Base-by-base conservation (phyloP, 2,329 filamentous ascomycete genomes). In the Aureobasidium lini region DNA sequence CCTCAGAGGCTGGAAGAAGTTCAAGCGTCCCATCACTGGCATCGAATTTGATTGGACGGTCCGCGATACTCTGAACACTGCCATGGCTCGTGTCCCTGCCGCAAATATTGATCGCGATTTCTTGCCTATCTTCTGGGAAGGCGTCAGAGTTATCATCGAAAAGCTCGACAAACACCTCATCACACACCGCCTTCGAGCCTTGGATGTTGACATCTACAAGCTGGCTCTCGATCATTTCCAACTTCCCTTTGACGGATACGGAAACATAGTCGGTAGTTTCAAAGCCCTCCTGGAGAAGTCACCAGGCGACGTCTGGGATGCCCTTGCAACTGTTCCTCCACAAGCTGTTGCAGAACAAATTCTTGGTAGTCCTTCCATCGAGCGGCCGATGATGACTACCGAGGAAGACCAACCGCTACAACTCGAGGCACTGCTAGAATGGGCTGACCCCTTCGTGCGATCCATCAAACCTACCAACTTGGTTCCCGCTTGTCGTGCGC, bases 11-110 rank as follows among this genome's bases (percentile, higher is more conserved):
- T 92, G 88, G 83, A 78, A 79, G n/a, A 83, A 81, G 40, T 82
- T 88, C 63, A 79, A 81, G 49, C 79, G 83, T 11, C 77, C 80
- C 18, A 80, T 95, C 53, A 84, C 86, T 0, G 77, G 81, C 9
- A 80, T 84, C 37, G 88, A 94, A 64, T 97, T 96, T 69, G 89
- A 96, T 44, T 95, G 89, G 87, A 89, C 89, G 10, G 84, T 96
- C 42, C 85, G 86, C 63, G 86, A 89, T 62, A 85, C 86, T 36
- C 77, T 97, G 16, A 76, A 85, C 39, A 77, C 81, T 59, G 85
- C 85, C 7, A 84, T 96, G 61, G 76, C 81, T 52, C 78, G 81
- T 31, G 84, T 87, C 1, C 81, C 82, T 50, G 76, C 79, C 61
- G 80, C 77, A 58, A 81, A 81, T 23, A 71, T 77, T 15, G 78